These are phyloP conservation scores for Begonia loranthoides DNA, from an alignment of 306 rosid species.

Conservation along the genomic window DNA sequence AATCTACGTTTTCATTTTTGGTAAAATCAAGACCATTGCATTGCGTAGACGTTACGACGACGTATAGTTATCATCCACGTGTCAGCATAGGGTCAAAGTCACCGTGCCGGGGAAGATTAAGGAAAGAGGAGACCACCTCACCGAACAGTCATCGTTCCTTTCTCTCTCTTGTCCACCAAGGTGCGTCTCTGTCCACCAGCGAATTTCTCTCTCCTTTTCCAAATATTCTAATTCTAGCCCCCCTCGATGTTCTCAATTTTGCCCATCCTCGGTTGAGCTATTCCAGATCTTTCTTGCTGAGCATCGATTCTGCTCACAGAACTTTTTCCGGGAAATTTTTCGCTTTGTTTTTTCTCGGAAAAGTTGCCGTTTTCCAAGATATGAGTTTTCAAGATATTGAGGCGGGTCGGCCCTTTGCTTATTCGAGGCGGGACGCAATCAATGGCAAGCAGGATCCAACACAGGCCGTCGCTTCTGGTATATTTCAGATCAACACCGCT, in stretches of 20 bases:
- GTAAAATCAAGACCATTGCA: too few relatives aligned
- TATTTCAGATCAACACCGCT: constrained; percentile 95
- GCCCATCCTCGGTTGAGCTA: not conserved
- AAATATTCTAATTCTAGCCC: too few relatives aligned
- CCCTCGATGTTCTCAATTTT: constrained; percentile 6
- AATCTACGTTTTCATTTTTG: too few relatives aligned
- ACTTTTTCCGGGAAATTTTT: not conserved
- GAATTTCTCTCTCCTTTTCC: too few relatives aligned
- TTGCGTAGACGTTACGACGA: too few relatives aligned
- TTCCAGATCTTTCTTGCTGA: not conserved
- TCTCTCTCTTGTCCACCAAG: too few relatives aligned
- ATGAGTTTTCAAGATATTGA: constrained; percentile 95
- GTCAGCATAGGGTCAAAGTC: too few relatives aligned
- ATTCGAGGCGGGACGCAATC: constrained; percentile 41
- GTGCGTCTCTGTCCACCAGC: too few relatives aligned
- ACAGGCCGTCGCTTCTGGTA: constrained; percentile 91
- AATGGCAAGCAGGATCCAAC: constrained; percentile 79
- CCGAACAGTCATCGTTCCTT: too few relatives aligned
- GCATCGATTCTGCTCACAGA: not conserved
- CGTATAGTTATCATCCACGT: too few relatives aligned
- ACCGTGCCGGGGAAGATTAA: too few relatives aligned
- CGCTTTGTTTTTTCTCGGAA: constrained; percentile 20
- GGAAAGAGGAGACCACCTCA: too few relatives aligned
- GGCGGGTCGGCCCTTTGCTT: constrained; percentile 51
- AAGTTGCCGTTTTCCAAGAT: constrained; percentile 15